Percentiles rank a stretch among this genome's conserved stretches.
phyloP scores from a whole-genome alignment of 169 alveolate genomes.

The Perkinsus chesapeaki region DNA sequence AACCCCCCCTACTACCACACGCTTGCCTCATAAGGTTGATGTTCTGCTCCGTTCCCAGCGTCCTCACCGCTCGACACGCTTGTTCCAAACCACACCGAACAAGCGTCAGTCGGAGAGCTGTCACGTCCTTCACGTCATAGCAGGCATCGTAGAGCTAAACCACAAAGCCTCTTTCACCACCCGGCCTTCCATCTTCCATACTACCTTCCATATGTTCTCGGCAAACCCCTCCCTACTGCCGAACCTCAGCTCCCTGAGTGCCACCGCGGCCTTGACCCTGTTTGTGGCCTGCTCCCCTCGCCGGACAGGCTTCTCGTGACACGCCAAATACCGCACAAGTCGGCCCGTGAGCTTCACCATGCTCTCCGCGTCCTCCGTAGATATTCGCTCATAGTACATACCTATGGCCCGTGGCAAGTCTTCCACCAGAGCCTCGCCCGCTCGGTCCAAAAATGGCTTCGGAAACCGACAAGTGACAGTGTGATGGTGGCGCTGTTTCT shows the following conservation, averaged over 20 bases:
- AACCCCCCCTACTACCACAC: not conserved
- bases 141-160: not conserved
- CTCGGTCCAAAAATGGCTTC: not conserved
- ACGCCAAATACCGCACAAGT: not conserved
- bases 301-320: not conserved
- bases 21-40: not conserved
- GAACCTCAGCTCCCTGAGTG: not conserved
- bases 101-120: not conserved
- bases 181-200: not conserved
- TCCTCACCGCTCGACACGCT: not conserved
- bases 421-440: not conserved
- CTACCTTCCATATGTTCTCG: not conserved
- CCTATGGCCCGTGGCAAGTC: not conserved
- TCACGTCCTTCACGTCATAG: not conserved
- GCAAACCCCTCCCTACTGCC: not conserved
- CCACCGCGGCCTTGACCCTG: not conserved
- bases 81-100: not conserved
- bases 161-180: not conserved
- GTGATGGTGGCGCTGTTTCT: not conserved
- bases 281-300: not conserved
- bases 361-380: not conserved
- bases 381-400: not conserved
- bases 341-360: not conserved
- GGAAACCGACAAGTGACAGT: not conserved
- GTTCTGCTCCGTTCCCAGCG: not conserved